Evolutionary conservation across 192 early-diverging fungal species (phyloP), one percentile per base, ranked within the genome.

Genomic region (Coemansia guatemalensis): DNA sequence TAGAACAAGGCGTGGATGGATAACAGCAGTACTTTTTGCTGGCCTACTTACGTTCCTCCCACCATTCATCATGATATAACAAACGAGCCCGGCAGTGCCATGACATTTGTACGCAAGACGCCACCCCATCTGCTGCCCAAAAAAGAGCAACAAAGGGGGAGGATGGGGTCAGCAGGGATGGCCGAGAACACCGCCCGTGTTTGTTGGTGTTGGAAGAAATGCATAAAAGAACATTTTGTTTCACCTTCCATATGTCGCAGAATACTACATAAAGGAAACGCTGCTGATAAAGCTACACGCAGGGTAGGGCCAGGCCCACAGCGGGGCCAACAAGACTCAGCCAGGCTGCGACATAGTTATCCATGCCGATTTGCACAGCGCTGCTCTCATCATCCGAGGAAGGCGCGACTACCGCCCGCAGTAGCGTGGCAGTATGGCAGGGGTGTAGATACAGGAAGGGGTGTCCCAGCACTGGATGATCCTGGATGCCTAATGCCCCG

Each of bases 361-460:
- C 22, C 4, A 23, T 33, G 22, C 53, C 70, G 14, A 76, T 53
- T 22, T 29, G 8, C 11, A 32, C 48, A 3, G 39, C 53, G 12
- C 51, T 53, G 9, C 23, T 32, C 18, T 24, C 48, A 6, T 33
- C 53, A 8, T 20, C 30, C 32, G 56, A 20, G 26, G 53, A 27
- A 3, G 70, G 48, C 8, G 51, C 48, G 2, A 35, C 67, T 11
- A 75, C 70, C 2, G 69, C 55, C 3, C 60, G 53, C 32, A 81
- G 63, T 27, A 81, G 44, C 25, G 69, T 64, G 2, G 73, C 79
- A 25, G 79, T 81, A 48, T 81, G 69, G 57, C 79, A 81, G 24
- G 79, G 79, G 39, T 81, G 79, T 33, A 81, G 53, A 53, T 69
- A 75, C 66, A 73, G 26, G 22, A 39, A 81, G 24, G 79, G 79